Conservation (phyloP, 371 early-diverging fungal species). For the Dichotomocladium elegans region DNA sequence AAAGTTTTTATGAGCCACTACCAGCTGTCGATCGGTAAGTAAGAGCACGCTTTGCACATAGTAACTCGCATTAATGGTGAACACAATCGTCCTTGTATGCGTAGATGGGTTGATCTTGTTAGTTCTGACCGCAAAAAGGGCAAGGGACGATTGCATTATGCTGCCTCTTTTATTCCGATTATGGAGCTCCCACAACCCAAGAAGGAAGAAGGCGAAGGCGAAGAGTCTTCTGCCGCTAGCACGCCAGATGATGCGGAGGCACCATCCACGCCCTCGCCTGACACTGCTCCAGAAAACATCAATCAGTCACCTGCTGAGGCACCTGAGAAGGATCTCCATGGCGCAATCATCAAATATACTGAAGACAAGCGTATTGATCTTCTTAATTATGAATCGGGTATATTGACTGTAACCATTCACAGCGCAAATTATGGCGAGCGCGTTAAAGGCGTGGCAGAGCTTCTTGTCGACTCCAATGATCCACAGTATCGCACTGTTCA, state of each 20-base stretch:
- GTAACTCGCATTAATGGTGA: background rate
- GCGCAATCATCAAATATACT: conserved; percentile 37
- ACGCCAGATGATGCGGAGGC: conserved; percentile 10
- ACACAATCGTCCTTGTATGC: background rate
- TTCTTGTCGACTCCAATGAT: conserved; percentile 40
- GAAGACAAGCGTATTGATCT: conserved; percentile 28
- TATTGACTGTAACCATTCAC: conserved; percentile 36
- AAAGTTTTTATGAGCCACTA: conserved; percentile 35
- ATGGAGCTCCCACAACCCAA: conserved; percentile 52
- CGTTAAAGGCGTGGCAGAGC: conserved; percentile 17
- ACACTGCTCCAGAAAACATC: conserved; percentile 23
- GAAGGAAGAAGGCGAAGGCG: conserved; percentile 17
- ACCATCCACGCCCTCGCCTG: conserved; percentile 13
- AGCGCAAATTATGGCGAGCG: conserved; percentile 23
- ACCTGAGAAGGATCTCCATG: conserved; percentile 40
- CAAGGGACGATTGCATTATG: conserved; percentile 65
- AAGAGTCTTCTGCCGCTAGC: conserved; percentile 5
- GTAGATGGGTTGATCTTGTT: conserved; percentile 50
- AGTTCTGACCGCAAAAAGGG: conserved; percentile 57
- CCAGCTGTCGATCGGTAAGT: conserved; percentile 33
- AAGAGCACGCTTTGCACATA: background rate
- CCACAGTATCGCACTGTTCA: conserved; percentile 39
- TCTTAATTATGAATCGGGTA: conserved; percentile 44
- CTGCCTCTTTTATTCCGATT: conserved; percentile 65
- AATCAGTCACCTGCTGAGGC: conserved; percentile 22